A percentile compares a stretch with the other conserved stretches of the same genome.
These are phyloP conservation scores for Chaetomiaceae sp. DNA, from an alignment of 2,329 filamentous ascomycete genomes.

Conservation along the genomic window DNA sequence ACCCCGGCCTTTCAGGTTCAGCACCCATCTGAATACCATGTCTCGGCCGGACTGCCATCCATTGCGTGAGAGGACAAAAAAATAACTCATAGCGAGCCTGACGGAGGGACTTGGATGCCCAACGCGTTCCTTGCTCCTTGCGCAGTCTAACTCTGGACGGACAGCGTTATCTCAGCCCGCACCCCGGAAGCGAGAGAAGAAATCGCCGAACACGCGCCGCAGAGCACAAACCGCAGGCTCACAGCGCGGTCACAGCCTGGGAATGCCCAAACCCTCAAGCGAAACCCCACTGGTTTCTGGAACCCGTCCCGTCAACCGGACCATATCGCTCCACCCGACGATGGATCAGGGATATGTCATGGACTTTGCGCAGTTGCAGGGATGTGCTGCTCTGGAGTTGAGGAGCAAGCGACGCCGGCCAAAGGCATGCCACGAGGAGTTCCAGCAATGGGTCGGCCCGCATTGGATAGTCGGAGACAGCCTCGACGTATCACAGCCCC, in stretches of 20 bases:
- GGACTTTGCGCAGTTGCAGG: constrained; percentile 1
- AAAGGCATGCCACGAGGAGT: constrained; percentile 3
- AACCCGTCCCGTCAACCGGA: neutral
- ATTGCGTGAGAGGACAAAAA: neutral
- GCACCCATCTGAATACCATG: neutral
- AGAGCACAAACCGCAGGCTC: too few species aligned
- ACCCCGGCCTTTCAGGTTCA: neutral
- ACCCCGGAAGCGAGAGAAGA: neutral
- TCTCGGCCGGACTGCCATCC: constrained; percentile 9
- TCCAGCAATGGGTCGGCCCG: constrained; percentile 16
- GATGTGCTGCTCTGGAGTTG: neutral
- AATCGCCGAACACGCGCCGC: constrained; percentile 11
- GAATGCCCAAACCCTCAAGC: too few species aligned
- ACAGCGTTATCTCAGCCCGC: too few species aligned
- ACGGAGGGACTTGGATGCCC: constrained; percentile 4
- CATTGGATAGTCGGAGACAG: constrained; percentile 2
- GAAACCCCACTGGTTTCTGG: neutral
- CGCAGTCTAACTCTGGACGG: neutral
- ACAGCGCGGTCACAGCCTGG: too few species aligned
- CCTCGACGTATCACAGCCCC: constrained; percentile 12
- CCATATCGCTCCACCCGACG: neutral
- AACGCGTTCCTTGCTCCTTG: neutral
- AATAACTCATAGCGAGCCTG: constrained; percentile 18
- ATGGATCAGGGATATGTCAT: neutral
- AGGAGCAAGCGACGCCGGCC: neutral